These are phyloP conservation scores for Clarireedia homoeocarpa DNA, from an alignment of 2,329 filamentous ascomycete genomes.

Conservation along the genomic window DNA sequence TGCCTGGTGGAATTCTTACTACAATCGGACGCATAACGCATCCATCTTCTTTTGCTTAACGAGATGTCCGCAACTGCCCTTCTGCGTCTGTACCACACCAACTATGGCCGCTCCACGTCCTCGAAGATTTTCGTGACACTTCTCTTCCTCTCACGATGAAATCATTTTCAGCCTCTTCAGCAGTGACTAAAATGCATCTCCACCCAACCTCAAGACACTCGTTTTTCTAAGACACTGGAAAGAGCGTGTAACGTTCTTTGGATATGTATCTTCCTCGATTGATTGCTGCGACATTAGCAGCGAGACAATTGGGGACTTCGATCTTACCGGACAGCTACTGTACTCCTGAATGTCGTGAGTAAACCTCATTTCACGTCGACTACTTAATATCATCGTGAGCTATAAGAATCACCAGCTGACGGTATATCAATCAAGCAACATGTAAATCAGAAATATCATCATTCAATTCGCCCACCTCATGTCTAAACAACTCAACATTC, in stretches of 20 bases:
- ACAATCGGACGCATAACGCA: neutral
- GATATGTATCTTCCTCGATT: slow-evolving; percentile 19
- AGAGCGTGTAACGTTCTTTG: slow-evolving; percentile 6
- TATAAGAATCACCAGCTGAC: neutral
- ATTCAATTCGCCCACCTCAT: slow-evolving; percentile 16
- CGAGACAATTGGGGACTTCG: slow-evolving; percentile 11
- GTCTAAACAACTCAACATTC: slow-evolving; percentile 19
- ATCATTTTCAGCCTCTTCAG: slow-evolving; percentile 15
- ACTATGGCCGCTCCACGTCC: neutral
- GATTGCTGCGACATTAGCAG: slow-evolving; percentile 14
- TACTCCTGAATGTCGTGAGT: slow-evolving; percentile 24
- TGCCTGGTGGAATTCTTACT: neutral
- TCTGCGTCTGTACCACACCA: neutral
- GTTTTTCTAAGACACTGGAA: slow-evolving; percentile 15
- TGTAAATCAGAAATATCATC: slow-evolving; percentile 15
- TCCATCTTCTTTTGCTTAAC: neutral
- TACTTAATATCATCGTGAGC: neutral
- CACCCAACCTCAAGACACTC: slow-evolving; percentile 5
- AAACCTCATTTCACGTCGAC: neutral
- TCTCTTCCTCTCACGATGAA: neutral
- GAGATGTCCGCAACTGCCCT: neutral
- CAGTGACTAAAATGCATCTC: slow-evolving; percentile 16
- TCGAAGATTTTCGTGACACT: neutral
- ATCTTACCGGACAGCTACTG: slow-evolving; percentile 19
- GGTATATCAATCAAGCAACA: slow-evolving; percentile 11